Percentiles rank a stretch among this genome's conserved stretches.
phyloP scores from a whole-genome alignment of 164 flowering plant genomes.

The Protea cynaroides region DNA sequence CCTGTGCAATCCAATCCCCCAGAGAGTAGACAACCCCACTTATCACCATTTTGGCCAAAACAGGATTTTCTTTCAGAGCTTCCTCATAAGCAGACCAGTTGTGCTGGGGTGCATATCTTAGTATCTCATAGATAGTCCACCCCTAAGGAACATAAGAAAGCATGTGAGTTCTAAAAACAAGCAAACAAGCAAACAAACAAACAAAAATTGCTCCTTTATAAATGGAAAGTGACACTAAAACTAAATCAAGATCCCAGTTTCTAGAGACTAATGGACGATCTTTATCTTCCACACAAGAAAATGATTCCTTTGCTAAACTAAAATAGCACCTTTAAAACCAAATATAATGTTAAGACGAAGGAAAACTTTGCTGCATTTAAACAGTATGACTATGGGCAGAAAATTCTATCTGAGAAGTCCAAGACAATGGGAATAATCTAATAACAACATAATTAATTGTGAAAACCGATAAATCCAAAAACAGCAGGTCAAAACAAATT shows the following conservation, averaged over 20 bases:
- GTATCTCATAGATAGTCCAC: conserved; percentile 64
- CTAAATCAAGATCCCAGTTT: conserved; percentile 1
- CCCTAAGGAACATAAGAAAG: conserved; percentile 31
- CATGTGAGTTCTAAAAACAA: not conserved
- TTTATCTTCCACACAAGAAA: not conserved
- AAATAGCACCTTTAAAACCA: no score
- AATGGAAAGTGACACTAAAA: not conserved
- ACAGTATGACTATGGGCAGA: no score
- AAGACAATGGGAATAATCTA: no score
- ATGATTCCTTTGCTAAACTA: not conserved
- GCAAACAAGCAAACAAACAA: not conserved
- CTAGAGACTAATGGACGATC: no score
- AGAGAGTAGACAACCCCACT: conserved; percentile 68
- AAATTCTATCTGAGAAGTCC: no score
- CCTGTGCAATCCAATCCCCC: conserved; percentile 87
- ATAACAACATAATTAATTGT: no score
- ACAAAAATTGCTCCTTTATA: not conserved
- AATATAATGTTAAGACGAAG: no score
- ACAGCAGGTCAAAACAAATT: no score
- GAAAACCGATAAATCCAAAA: no score
- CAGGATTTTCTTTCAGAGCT: conserved; percentile 64
- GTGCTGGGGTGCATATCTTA: conserved; percentile 71
- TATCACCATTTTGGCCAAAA: conserved; percentile 70
- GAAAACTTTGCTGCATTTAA: no score
- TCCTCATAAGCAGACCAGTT: conserved; percentile 75